Conservation (phyloP, 1,139 yeast genomes). For the Keqinozyma sinolaborantium region DNA sequence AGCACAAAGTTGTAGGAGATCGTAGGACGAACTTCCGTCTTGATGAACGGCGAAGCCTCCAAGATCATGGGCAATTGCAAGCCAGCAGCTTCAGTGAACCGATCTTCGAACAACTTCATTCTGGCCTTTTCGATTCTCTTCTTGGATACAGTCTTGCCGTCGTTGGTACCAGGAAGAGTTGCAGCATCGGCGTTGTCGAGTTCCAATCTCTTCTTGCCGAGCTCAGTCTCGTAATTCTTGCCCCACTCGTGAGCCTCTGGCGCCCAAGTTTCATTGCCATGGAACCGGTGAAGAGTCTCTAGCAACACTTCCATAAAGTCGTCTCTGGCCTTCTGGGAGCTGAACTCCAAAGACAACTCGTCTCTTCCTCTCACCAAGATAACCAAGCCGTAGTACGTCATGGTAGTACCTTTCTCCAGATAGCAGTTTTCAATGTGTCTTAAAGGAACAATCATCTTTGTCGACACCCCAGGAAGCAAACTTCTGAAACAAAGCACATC, state of each 20-base stretch:
- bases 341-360: constrained; percentile 73
- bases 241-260: constrained; percentile 31
- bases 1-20: constrained; percentile 61
- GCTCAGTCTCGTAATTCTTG: constrained; percentile 15
- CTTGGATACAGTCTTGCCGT: constrained; percentile 16
- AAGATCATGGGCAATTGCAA: constrained; percentile 63
- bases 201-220: constrained; percentile 13
- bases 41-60: constrained; percentile 59
- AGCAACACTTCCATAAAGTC: constrained; percentile 62
- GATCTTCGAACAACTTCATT: constrained; percentile 60
- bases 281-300: constrained; percentile 43
- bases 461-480: constrained; percentile 70
- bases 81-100: constrained; percentile 55
- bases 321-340: constrained; percentile 61
- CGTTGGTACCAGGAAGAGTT: constrained; percentile 9
- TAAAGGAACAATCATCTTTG: constrained; percentile 83
- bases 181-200: constrained; percentile 5
- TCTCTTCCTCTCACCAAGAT: constrained; percentile 71
- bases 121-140: constrained; percentile 45
- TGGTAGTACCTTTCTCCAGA: constrained; percentile 52
- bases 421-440: constrained; percentile 65
- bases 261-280: constrained; percentile 22
- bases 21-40: constrained; percentile 50
- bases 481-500: constrained; percentile 74
- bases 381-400: constrained; percentile 61